Evolutionary conservation across 495 filamentous ascomycete species (phyloP).

Genomic region (Penicillium egyptiacum): DNA sequence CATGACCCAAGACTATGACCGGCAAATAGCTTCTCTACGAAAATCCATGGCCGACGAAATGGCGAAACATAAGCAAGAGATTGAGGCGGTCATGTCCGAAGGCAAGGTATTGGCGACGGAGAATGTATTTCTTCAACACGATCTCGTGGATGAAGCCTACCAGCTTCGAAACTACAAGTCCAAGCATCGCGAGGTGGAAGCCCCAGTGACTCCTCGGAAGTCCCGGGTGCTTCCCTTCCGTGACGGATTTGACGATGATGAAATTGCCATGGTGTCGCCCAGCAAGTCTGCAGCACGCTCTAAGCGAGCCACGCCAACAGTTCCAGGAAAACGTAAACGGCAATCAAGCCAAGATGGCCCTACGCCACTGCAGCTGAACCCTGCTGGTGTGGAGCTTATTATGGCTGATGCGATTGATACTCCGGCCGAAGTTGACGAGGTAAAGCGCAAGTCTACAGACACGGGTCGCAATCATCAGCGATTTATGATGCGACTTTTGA

Average conservation of each 20-base stretch:
- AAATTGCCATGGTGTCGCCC: slow-evolving; percentile 60
- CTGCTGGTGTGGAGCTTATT: slow-evolving; percentile 32
- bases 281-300: slow-evolving; percentile 51
- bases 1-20: slow-evolving; percentile 56
- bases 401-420: slow-evolving; percentile 28
- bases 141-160: slow-evolving; percentile 58
- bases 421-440: slow-evolving; percentile 26
- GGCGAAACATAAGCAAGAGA: slow-evolving; percentile 54
- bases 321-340: slow-evolving; percentile 63
- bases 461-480: slow-evolving; percentile 25
- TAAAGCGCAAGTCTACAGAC: slow-evolving; percentile 9
- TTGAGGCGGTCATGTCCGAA: slow-evolving; percentile 57
- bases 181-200: slow-evolving; percentile 41
- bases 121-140: slow-evolving; percentile 64
- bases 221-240: slow-evolving; percentile 53
- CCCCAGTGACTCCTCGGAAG: slow-evolving; percentile 60
- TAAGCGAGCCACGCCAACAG: slow-evolving; percentile 58
- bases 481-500: slow-evolving; percentile 58
- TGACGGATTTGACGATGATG: slow-evolving; percentile 74
- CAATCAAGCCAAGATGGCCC: slow-evolving; percentile 55
- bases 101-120: slow-evolving; percentile 62
- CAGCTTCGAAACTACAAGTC: slow-evolving; percentile 48
- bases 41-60: slow-evolving; percentile 55
- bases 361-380: slow-evolving; percentile 51
- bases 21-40: slow-evolving; percentile 49